Evolutionary conservation across 2,329 filamentous ascomycete species (phyloP), one percentile per base, ranked within the genome.

Genomic region (Colletotrichum salicis): DNA sequence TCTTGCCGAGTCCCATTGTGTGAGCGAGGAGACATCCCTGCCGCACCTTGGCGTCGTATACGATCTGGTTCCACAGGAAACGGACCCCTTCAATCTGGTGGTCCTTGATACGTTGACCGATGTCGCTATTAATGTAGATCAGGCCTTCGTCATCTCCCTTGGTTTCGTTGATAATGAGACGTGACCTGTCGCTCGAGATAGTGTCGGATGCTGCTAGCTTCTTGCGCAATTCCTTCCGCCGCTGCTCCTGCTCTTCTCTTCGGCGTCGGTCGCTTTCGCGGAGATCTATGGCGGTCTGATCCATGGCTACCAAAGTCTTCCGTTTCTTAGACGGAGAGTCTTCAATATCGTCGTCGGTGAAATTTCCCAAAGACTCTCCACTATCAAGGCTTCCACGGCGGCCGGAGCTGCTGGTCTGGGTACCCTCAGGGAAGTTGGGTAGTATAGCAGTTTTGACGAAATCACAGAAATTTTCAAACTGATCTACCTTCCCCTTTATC

Each of bases 1-100:
- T 97, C 83, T 97, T 98, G 19, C 95, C 95, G 2, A 97, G 83
- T 1, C 95, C 95, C 95, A 97, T 97, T 0, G 93, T 94, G 79
- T 97, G 95, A 6, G 95, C 93, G 24, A 97, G 85, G 13, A 97
- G 86, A 78, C 94, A 97, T 2, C 95, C 95, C 80, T 95, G 91
- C 22, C 87, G 86, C 5, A 84, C 83, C 4, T 86, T 83, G 1
- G 84, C 79, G 67, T 91, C 87, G 37, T 87, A 86, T 6, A 96
- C 89, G 56, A 97, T 84, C 74, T 96, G 92, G 75, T 94, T 91
- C 94, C 95, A 98, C 85, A 98, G 89, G 80, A 97, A 97, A 12
- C 92, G 91, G 24, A 97, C 90, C 1, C 95, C 95, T 1, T 90
- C 86, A 58, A 97, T 85, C 78, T 98, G 95, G 80, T 97, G 94